Evolutionary conservation across 805 yeast genomes (phyloP), one percentile per base, ranked within the genome.

Genomic region (Kodamaea kakaduensis): DNA sequence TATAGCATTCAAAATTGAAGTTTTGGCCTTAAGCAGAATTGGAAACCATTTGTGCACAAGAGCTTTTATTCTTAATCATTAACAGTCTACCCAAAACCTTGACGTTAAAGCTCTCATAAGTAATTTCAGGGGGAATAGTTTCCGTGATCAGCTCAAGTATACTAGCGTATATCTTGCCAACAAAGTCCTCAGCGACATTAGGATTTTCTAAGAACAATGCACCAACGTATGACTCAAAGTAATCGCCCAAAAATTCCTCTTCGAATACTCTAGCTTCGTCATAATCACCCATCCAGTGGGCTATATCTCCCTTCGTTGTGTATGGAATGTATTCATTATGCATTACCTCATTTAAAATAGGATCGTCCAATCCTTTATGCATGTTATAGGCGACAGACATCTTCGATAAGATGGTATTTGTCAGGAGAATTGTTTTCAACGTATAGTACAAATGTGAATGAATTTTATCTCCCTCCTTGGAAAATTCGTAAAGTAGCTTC

Each of bases 151-250:
- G 56, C n/a, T 40, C 46, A 22, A 64, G 48, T 3, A 64, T 49
- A 22, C 51, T 48, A 25, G 49, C 53, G 32, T 61, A 64, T 7
- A 64, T 53, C 24, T 47, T 51, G 16, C 46, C 46, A 9, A 65
- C 56, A 52, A 62, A 64, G n/a, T 34, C 27, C 38, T 56, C 58
- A 3, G 69, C 68, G 2, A 47, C 56, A 6, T 46, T 51, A 4
- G 69, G 69, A 41, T 56, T 63, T 31, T 64, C 69, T 12, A 63
- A 37, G 29, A 56, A 57, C 30, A 65, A 51, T 0, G 69, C 65
- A n/a, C 68, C 71, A n/a, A 62, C 59, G 31, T 65, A 65, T 33
- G 58, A 59, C 41, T 65, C 71, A 38, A 65, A 65, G 43, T 58
- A 65, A 39, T 65, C 71, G 1, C 63, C 71, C 21, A 64, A 48